Evolutionary conservation across 1,284 basidiomycete species (phyloP), one percentile per base, ranked within the genome.

Genomic region (Exsudoporus floridanus): DNA sequence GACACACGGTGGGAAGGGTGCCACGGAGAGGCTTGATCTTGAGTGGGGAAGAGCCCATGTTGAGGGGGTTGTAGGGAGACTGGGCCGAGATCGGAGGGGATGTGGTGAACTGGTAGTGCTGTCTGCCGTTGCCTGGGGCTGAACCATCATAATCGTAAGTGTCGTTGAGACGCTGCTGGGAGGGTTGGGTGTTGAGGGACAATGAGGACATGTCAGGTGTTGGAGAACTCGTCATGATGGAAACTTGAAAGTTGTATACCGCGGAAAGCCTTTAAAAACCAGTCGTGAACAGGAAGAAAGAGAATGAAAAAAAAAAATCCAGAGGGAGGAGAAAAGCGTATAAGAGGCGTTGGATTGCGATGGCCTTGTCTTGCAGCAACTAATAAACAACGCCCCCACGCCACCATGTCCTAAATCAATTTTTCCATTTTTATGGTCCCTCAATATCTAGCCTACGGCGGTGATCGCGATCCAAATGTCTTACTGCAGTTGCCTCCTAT

Each of bases 161-260:
- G 72, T 90, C 88, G 76, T 90, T 82, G 78, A 87, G 80, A 79
- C 86, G 87, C 82, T 81, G 84, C 72, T 82, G 82, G 57, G 79
- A 75, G 61, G 74, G 70, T 66, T 75, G 73, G 49, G 81, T 77
- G 73, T 79, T 78, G 72, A 90, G 81, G 66, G 86, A 84, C 65
- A 91, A 74, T 62, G 84, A 76, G 50, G 86, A 83, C 61, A 91
- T 81, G 75, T 90, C 87, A 58, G 88, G 87, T 39, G 79, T 76
- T 50, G 88, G 82, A 61, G 86, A 83, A 69, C 73, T 82, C 64
- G 86, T 87, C 88, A 87, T 92, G 79, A 81, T 81, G 49, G 49
- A 51, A 49, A 45, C 33, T 59, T 47, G 55, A 38, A 71, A 70
- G 46, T 48, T 50, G 50, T 47, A 40, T 31, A 57, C 57, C 47